phyloP scores from a whole-genome alignment of 2,329 filamentous ascomycete species.

The Ophiocordyceps camponoti-floridani region DNA sequence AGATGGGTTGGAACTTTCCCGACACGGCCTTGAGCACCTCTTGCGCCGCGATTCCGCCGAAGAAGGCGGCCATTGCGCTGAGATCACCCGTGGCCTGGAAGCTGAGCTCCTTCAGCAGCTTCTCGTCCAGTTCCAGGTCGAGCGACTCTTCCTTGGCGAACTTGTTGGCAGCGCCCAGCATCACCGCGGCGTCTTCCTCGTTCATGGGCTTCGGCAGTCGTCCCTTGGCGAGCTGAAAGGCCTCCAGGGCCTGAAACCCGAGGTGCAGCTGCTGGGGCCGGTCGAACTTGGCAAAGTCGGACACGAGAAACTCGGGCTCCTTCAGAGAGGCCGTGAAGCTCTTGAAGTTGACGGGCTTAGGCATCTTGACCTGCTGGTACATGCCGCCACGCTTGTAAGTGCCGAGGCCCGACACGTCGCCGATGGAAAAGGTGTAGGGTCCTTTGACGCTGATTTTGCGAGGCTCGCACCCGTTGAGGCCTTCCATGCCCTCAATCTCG shows the following conservation, averaged over 20 bases:
- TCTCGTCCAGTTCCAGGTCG: constrained; percentile 66
- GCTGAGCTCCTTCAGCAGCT: constrained; percentile 79
- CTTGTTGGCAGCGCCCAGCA: constrained; percentile 57
- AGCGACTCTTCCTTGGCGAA: constrained; percentile 55
- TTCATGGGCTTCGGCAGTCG: constrained; percentile 70
- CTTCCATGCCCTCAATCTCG: constrained; percentile 84
- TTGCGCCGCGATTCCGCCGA: constrained; percentile 83
- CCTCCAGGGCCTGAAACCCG: constrained; percentile 81
- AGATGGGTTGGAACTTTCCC: constrained; percentile 90
- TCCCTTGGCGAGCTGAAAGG: constrained; percentile 59
- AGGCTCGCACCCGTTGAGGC: constrained; percentile 64
- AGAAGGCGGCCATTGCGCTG: constrained; percentile 83
- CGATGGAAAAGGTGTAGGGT: constrained; percentile 94
- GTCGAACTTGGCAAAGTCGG: constrained; percentile 96
- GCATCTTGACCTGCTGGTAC: constrained; percentile 97
- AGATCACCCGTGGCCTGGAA: constrained; percentile 89
- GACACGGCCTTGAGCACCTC: constrained; percentile 94
- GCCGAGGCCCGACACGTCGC: constrained; percentile 74
- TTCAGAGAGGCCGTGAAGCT: constrained; percentile 59
- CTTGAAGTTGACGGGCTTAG: constrained; percentile 82
- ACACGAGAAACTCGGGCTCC: constrained; percentile 76
- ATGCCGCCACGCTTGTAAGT: constrained; percentile 78
- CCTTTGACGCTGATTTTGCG: constrained; percentile 87
- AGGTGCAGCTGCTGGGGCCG: constrained; percentile 82
- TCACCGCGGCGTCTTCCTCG: constrained; percentile 61